phyloP scores from a whole-genome alignment of 495 filamentous ascomycete species.

The Xylaria curta region DNA sequence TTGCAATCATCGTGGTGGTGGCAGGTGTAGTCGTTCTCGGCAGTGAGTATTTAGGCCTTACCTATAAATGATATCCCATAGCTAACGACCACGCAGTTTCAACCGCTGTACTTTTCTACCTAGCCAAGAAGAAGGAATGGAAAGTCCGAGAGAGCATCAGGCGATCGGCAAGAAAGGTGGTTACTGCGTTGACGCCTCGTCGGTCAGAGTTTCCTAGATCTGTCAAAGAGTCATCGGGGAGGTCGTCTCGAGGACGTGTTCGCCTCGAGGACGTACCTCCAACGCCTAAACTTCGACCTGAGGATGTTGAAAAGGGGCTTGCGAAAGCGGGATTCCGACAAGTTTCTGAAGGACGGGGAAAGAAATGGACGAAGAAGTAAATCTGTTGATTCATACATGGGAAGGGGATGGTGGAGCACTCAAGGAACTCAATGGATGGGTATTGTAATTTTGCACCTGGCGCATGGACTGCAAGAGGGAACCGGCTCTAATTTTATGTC shows the following conservation, averaged over 20 bases:
- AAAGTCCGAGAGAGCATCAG: constrained; percentile 59
- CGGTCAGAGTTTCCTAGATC: constrained; percentile 61
- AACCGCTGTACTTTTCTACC: constrained; percentile 56
- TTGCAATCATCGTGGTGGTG: constrained; percentile 68
- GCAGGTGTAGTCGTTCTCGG: constrained; percentile 62
- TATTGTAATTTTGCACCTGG: constrained; percentile 21
- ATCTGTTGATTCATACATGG: constrained; percentile 35
- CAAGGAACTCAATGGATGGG: background rate
- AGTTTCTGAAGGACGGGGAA: constrained; percentile 35
- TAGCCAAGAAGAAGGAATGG: constrained; percentile 65
- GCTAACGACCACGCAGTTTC: constrained; percentile 47
- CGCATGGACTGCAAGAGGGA: constrained; percentile 1
- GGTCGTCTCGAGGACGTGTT: constrained; percentile 41
- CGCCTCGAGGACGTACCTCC: constrained; percentile 59
- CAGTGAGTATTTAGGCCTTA: constrained; percentile 47
- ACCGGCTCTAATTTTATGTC: background rate
- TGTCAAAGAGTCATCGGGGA: constrained; percentile 48
- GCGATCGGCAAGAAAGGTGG: constrained; percentile 59
- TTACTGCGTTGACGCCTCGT: constrained; percentile 59
- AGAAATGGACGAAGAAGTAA: constrained; percentile 48
- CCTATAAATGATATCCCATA: background rate
- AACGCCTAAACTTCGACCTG: constrained; percentile 52
- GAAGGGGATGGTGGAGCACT: background rate
- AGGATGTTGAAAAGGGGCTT: constrained; percentile 60
- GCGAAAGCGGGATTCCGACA: constrained; percentile 36